These are phyloP conservation scores for Zygosaccharomyces siamensis DNA, from an alignment of 805 yeast genomes.

Conservation along the genomic window DNA sequence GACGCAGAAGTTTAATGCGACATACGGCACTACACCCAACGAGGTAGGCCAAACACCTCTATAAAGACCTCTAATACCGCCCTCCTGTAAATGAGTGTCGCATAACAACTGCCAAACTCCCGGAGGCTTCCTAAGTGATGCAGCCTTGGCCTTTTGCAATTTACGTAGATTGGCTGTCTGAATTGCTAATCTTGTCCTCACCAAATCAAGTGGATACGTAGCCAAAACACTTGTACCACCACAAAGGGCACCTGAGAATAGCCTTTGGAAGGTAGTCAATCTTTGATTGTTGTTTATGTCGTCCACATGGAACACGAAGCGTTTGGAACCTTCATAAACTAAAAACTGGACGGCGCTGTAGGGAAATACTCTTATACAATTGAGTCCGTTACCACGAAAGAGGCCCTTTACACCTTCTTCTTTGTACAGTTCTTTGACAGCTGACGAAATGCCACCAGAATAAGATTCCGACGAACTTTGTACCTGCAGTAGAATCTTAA, in stretches of 20 bases:
- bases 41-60: conserved; percentile 89
- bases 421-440: conserved; percentile 70
- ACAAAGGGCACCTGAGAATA: conserved; percentile 73
- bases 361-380: conserved; percentile 87
- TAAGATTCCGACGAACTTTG: conserved; percentile 50
- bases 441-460: conserved; percentile 66
- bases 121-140: conserved; percentile 48
- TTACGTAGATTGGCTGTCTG: conserved; percentile 67
- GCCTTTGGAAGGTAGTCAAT: conserved; percentile 52
- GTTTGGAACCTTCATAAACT: conserved; percentile 65
- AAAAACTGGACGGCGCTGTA: conserved; percentile 92
- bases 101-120: conserved; percentile 58
- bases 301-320: conserved; percentile 33
- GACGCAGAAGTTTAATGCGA: conserved; percentile 84
- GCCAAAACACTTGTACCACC: conserved; percentile 75
- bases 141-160: conserved; percentile 42
- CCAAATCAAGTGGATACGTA: conserved; percentile 89
- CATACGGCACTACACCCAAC: conserved; percentile 93
- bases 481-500: conserved; percentile 84
- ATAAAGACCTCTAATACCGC: conserved; percentile 73
- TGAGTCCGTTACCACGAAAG: conserved; percentile 85
- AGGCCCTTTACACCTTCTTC: conserved; percentile 92
- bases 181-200: conserved; percentile 82
- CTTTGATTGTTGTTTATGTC: conserved; percentile 31
- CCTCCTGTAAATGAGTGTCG: conserved; percentile 67